phyloP scores from a whole-genome alignment of 1,284 basidiomycete genomes.

The Coniferiporia weirii region DNA sequence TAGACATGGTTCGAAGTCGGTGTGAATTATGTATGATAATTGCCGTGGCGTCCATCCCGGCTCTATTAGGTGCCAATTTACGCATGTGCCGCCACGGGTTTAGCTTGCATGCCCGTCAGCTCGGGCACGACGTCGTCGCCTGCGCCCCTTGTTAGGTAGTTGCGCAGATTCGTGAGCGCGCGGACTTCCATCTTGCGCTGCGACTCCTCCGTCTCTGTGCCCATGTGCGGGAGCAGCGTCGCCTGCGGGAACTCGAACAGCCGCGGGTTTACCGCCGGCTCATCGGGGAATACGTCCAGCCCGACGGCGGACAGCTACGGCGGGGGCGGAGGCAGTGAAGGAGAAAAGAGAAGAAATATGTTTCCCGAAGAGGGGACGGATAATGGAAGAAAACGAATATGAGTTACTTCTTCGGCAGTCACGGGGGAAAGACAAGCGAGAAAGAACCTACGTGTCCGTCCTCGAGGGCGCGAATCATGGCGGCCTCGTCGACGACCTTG shows the following conservation, averaged over 20 bases:
- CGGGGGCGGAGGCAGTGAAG: not conserved
- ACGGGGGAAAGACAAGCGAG: constrained; percentile 7
- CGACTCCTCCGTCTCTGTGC: constrained; percentile 79
- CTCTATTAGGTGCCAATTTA: not conserved
- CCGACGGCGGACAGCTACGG: constrained; percentile 74
- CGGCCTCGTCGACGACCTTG: constrained; percentile 84
- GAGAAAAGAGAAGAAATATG: not conserved
- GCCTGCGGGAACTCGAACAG: constrained; percentile 77
- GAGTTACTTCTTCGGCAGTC: not conserved
- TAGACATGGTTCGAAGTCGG: too few relatives aligned
- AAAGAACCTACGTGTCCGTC: constrained; percentile 67
- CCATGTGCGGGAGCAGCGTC: constrained; percentile 86
- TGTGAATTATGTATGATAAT: too few relatives aligned
- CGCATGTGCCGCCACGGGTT: not conserved
- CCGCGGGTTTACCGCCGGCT: constrained; percentile 80
- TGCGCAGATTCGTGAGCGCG: constrained; percentile 64
- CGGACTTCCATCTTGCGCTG: constrained; percentile 81
- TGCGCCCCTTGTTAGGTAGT: constrained; percentile 57
- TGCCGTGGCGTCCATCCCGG: not conserved
- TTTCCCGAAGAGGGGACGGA: not conserved
- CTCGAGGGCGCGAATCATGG: constrained; percentile 78
- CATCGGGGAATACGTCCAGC: constrained; percentile 86
- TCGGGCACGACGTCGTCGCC: constrained; percentile 68
- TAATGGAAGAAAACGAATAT: not conserved
- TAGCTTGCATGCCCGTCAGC: constrained; percentile 31